Base-by-base conservation (phyloP, 768 basidiomycete species). In the Russula earlei region DNA sequence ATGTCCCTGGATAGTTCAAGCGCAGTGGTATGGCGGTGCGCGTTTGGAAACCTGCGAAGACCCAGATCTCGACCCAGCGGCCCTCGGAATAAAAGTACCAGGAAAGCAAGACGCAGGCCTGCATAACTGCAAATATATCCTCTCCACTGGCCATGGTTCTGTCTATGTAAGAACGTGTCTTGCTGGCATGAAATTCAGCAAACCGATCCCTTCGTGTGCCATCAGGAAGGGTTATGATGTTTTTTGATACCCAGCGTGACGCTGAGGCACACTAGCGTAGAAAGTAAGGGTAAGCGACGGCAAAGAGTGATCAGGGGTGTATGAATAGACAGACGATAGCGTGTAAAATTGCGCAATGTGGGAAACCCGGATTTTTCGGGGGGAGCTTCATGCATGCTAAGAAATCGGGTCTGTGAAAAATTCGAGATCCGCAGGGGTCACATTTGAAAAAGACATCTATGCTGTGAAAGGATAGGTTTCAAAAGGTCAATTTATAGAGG, bases 31-130 rank as follows among this genome's bases (percentile, higher is more conserved):
- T 77, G 24, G 87, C 85, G 19, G 87, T 86, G 29, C 89, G 78
- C 15, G 84, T 87, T 66, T 90, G 86, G 64, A 91, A 91, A 12
- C 80, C 87, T 19, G 90, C 87, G 69, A 90, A 90, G 38, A 91
- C 86, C 90, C 90, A 91, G 4, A 91, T 85, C 69, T 92, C 90
- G 9, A 91, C 89, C 90, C 90, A 80, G 52, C 88, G 77, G 2
- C 90, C 89, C 69, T 91, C 90, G 54, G 89, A 85, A 65, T 91
- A 92, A 62, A 91, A 91, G 69, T 89, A 91, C 90, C 90, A 92
- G 2, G 87, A 87, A 17, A 92, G 78, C 22, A 92, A 72, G 59
- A 85, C 84, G 64, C 89, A 90, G 6, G 90, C 90, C 66, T 91
- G 88, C 78, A 91, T 80, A 9, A 91, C 88, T 5, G 80, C 79